These are phyloP conservation scores for Neoconidiobolus thromboides DNA, from an alignment of 371 early-diverging fungal species.

Conservation along the genomic window DNA sequence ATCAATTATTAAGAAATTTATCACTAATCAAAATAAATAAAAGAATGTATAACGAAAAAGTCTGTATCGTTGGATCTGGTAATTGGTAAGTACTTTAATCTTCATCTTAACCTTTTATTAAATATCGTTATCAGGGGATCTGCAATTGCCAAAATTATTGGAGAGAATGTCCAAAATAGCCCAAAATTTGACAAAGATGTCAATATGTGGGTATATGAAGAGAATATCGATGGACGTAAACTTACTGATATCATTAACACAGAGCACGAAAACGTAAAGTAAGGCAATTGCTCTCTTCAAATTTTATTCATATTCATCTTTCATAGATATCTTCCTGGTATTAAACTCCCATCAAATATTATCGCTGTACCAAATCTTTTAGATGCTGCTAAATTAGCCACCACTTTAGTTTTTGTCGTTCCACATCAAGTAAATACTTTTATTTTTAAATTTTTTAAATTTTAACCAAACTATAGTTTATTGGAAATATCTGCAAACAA, in stretches of 20 bases:
- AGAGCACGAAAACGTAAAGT: constrained; percentile 87
- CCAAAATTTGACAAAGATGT: constrained; percentile 56
- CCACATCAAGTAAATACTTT: constrained; percentile 57
- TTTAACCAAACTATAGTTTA: constrained; percentile 35
- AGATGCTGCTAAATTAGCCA: constrained; percentile 57
- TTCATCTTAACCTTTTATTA: constrained; percentile 8
- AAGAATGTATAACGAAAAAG: neutral
- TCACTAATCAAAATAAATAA: too few species aligned
- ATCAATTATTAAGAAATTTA: too few species aligned
- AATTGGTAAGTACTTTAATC: neutral
- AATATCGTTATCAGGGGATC: constrained; percentile 51
- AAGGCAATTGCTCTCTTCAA: constrained; percentile 8
- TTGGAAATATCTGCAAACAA: constrained; percentile 58
- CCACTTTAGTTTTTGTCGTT: constrained; percentile 84
- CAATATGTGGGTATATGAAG: constrained; percentile 94
- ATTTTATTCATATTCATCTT: neutral
- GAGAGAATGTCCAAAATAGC: constrained; percentile 52
- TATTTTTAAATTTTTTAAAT: neutral
- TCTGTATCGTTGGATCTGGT: neutral
- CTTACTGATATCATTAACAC: constrained; percentile 93
- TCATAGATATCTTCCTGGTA: constrained; percentile 55
- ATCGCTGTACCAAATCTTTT: constrained; percentile 67
- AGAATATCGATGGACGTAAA: constrained; percentile 58
- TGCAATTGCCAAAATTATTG: constrained; percentile 86
- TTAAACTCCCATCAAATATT: constrained; percentile 73